Base-by-base conservation (phyloP, 257 asterid species). In the Solanum dulcamara region DNA sequence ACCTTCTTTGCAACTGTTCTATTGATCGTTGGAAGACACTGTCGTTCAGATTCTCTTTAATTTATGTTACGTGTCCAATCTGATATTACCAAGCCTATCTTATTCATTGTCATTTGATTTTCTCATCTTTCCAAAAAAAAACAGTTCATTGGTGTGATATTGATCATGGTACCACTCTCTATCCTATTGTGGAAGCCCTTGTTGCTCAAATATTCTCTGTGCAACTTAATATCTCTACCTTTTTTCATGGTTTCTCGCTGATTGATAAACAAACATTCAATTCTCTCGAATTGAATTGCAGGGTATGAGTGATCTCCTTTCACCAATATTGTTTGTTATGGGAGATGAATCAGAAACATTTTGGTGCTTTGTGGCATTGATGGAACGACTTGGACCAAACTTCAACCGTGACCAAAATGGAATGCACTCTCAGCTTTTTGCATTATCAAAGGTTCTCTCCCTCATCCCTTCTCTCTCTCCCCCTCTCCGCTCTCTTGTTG, bases 281-380 rank as follows among this genome's bases (percentile, higher is more conserved):
- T 87, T 40, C 87, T 72, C 80, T 81, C 30, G 15, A 59, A 59
- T 59, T 85, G 30, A 37, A 86, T 86, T 88, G 87, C 87, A 97
- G 99, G 99, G 99, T 80, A 97, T 97, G 99, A 97, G 99, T 86
- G 99, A 97, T 93, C 98, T 97, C 86, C 90, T 97, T 80, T 97
- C 99, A 71, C 99, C 99, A 40, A 93, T 97, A 88, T 87, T 97
- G 87, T 95, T 90, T 93, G 95, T 97, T 57, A 95, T 97, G 96
- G 90, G 88, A 84, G 99, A 97, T 83, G 99, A 97, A 89, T 92
- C 98, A 68, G 92, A 92, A 91, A 91, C 99, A 86, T 97, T 97
- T 88, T 97, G 99, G 99, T 94, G 99, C 91, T 97, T 97, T 87
- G 99, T 91, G 88, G 87, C 59, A 33, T 96, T 97, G 85, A 92